Evolutionary conservation across 73 alveolate species (phyloP), one percentile per base, ranked within the genome.

Genomic region (Diophrys appendiculata): DNA sequence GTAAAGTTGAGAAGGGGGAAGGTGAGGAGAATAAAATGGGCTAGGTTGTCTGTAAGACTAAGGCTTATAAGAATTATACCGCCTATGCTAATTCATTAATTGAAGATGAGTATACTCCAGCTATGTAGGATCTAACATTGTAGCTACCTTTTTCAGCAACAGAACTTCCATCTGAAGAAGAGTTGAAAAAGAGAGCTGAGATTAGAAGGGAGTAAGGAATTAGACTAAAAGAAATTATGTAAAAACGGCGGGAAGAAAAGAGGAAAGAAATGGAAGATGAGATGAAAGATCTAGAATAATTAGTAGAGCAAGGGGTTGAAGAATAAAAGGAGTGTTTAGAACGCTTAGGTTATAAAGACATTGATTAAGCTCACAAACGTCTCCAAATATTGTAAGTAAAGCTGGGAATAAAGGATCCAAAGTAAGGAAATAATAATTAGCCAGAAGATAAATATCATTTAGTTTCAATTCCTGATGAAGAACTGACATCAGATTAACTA

Each of bases 381-480:
- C 89, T 95, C 32, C 89, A 86, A 77, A 80, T 78, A 72, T 72
- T 95, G 75, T 68, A 85, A 65, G 87, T 90, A 29, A 91, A 94
- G 86, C 79, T 95, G 43, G 88, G 90, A 77, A 84, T 90, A 78
- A 93, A 85, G 55, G 83, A 81, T 43, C 68, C 94, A 1, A 83
- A 81, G 30, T 92, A 75, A 24, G 43, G 77, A 32, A 89, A 81
- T 81, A 94, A 90, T 52, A 94, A 90, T 5, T n/a, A n/a, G n/a
- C n/a, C n/a, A n/a, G 97, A 86, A 73, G 94, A 94, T 27, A 91
- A 94, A 73, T 95, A 86, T 88, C 76, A 89, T 79, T 86, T 95
- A 77, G 77, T 95, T 31, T 89, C 87, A 52, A 90, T 95, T 82
- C 91, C 93, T 11, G 99, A 95, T 86, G 96, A 91, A 77, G 91